phyloP scores from a whole-genome alignment of 805 yeast genomes.

The Starmerella potacharoeniae region DNA sequence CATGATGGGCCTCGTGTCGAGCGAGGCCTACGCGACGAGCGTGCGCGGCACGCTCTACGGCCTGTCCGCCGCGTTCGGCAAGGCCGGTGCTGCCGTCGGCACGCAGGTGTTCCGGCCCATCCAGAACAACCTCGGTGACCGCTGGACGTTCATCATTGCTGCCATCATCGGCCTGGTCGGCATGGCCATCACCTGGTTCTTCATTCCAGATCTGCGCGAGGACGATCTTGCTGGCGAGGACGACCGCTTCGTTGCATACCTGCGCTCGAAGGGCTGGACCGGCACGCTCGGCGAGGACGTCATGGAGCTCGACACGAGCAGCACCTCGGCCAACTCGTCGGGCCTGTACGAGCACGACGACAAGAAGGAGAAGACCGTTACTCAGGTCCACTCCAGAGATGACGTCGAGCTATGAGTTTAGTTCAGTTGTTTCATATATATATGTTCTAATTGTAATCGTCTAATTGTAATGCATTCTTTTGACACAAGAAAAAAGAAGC shows the following conservation, averaged over 20 bases:
- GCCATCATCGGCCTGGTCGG: constrained; percentile 63
- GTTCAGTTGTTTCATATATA: neutral
- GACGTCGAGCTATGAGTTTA: neutral
- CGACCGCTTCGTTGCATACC: constrained; percentile 46
- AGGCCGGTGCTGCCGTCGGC: constrained; percentile 78
- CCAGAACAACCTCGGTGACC: constrained; percentile 48
- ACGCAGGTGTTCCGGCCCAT: constrained; percentile 63
- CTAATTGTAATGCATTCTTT: neutral
- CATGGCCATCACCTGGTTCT: constrained; percentile 45
- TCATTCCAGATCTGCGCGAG: constrained; percentile 57
- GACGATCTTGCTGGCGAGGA: constrained; percentile 62
- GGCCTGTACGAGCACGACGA: neutral
- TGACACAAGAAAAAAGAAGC: no score
- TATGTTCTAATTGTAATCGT: neutral
- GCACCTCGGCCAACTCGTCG: neutral
- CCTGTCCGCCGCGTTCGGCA: constrained; percentile 66
- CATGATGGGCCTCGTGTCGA: constrained; percentile 53
- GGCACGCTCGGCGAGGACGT: constrained; percentile 32
- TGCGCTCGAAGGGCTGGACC: constrained; percentile 48
- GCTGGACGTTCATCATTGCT: constrained; percentile 71
- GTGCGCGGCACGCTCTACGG: constrained; percentile 70
- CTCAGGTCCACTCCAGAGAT: neutral
- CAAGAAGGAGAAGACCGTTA: neutral
- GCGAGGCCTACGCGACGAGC: constrained; percentile 65
- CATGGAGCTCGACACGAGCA: neutral